Base-by-base conservation (phyloP, 352 stramenopile genomes). In the Poterioochromonas sp. region DNA sequence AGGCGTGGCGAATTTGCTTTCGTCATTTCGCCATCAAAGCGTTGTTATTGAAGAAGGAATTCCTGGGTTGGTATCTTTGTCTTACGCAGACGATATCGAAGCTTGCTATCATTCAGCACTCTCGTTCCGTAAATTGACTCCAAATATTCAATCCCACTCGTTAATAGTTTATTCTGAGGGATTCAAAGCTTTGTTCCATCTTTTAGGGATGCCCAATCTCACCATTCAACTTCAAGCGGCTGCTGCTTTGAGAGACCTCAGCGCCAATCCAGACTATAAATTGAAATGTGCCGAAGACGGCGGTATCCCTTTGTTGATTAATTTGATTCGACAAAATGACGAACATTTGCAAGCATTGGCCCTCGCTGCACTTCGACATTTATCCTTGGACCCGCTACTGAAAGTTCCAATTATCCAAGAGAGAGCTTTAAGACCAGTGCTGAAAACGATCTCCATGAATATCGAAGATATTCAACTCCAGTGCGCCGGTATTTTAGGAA, bases 51-150 rank as follows among this genome's bases (percentile, higher is more conserved):
- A 87, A 5, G 87, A 94, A 71, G 94, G 92, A 0, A 84, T 98
- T 12, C 83, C 86, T 0, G 91, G 91, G 0, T 85, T 98, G 20
- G 88, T 97, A 53, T 85, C 89, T 73, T 85, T 98, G n/a, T 92
- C 90, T 3, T 81, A 92, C 8, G 92, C 86, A 53, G 82, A 91
- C 35, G 94, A 97, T 77, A 71, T 85, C 26, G 92, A 98, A 83
- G 97, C 92, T 77, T 90, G 95, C 82, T 98, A 97, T 81, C 93
- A 97, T 81, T 89, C 92, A 0, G 90, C 92, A 1, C 82, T 97
- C n/a, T 89, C 88, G 20, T 90, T 98, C 76, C 90, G 93, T 11
- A 98, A 98, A 83, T 86, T 98, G 12, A 88, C 89, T 15, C 89
- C 91, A 3, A 97, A 97, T 80, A 87, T 92, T 62, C 85, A 86